These are phyloP conservation scores for Sugiyamaella paludigena DNA, from an alignment of 1,139 yeast species.

Conservation along the genomic window DNA sequence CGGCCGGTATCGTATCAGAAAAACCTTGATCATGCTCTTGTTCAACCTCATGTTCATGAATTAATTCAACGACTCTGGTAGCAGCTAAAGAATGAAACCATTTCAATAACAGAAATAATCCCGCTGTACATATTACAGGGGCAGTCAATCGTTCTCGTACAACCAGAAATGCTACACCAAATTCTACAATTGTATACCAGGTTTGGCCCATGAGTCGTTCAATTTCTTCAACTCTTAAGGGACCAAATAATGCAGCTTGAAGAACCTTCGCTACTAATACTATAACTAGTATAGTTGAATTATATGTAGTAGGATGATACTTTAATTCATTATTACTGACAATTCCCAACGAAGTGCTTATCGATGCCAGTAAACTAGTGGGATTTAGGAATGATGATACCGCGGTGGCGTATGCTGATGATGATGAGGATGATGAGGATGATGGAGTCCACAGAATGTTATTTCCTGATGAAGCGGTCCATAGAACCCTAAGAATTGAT, in stretches of 20 bases:
- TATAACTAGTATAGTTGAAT: constrained; percentile 6
- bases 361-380: not conserved
- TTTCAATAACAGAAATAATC: constrained; percentile 45
- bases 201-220: constrained; percentile 19
- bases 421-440: not conserved
- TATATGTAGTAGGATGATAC: constrained; percentile 2
- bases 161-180: constrained; percentile 28
- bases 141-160: constrained; percentile 25
- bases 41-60: no score
- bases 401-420: constrained; percentile 1
- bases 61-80: constrained; percentile 36
- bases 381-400: not conserved
- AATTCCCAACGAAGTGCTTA: not conserved
- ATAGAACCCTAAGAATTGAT: constrained; percentile 6
- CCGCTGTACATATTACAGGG: constrained; percentile 39
- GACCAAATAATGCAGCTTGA: constrained; percentile 25
- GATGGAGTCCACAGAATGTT: not conserved
- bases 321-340: not conserved
- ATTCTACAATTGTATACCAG: constrained; percentile 30
- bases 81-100: constrained; percentile 47
- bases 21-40: no score
- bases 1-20: no score
- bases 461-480: constrained; percentile 1
- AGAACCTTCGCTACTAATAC: constrained; percentile 12
- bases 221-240: constrained; percentile 21